Evolutionary conservation across 148 eudicot species (phyloP), one percentile per base, ranked within the genome.

Genomic region (Vaccinium macrocarpon): DNA sequence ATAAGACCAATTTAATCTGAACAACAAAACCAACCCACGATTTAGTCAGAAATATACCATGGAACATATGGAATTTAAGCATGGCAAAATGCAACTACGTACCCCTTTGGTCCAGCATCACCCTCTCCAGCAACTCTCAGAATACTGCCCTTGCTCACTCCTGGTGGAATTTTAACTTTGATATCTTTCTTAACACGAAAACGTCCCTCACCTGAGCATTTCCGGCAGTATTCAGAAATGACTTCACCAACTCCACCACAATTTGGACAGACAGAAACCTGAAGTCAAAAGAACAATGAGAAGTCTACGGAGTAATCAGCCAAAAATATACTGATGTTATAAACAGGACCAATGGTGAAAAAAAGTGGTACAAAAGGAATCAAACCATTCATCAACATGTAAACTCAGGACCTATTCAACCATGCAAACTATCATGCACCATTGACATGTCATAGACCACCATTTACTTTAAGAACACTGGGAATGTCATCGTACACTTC

Each of bases 31-130:
- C 29, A 49, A 23, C 76, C 76, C 15, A 32, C 23, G 4, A 18
- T 32, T 49, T 27, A 8, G 35, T 12, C 46, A 46, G 10, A 82
- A 71, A 32, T n/a, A 46, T 64, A 77, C 49, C 61, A 74, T 61
- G 56, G n/a, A 85, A 85, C 42, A 62, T 2, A 19, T 0, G 46
- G 19, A 71, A 84, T 13, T 66, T 73, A 9, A 11, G 29, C 4
- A 81, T 9, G 29, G 71, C 61, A 64, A 46, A 83, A 80, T 81
- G 50, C 38, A 72, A 84, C 64, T 52, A 76, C 91, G 84, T 95
- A 97, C 99, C 99, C 98, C 86, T 92, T 97, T 78, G 96, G 96
- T 80, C 95, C 99, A 66, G 99, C 99, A 90, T 97, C 99, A 87
- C 99, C 99, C 87, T 97, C 99, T 87, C 99, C 96, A 85, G 93